phyloP scores from a whole-genome alignment of 306 rosid species.

The Cajanus cajan region DNA sequence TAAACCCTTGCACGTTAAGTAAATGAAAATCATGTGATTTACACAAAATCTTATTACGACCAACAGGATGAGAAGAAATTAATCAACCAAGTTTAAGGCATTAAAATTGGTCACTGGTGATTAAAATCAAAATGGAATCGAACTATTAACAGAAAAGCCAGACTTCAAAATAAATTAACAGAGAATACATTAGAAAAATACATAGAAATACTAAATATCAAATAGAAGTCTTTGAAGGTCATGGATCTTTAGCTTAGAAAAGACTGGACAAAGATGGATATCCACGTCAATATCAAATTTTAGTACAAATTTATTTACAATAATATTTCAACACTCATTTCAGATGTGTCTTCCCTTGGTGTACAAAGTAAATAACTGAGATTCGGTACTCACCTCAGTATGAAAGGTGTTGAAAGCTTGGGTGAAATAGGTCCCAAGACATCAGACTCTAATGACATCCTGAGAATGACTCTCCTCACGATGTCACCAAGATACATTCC shows the following conservation, averaged over 20 bases:
- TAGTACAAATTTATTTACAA: not conserved
- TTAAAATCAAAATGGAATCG: not conserved
- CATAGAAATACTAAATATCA: not conserved
- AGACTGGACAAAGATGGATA: not conserved
- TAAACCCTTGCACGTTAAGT: not conserved
- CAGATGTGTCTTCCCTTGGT: not conserved
- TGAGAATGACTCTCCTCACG: constrained; percentile 82
- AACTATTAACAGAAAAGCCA: not conserved
- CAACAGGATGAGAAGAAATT: not conserved
- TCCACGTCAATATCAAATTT: not conserved
- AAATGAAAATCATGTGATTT: not conserved
- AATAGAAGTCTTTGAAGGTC: not conserved
- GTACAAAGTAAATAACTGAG: not conserved
- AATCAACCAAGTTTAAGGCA: not conserved
- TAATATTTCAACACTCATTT: not conserved
- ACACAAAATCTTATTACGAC: not conserved
- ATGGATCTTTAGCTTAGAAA: not conserved
- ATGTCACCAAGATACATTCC: constrained; percentile 97
- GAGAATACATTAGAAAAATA: not conserved
- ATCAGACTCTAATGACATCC: constrained; percentile 74
- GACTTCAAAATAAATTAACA: not conserved
- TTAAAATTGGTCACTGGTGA: not conserved
- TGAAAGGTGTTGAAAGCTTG: constrained; percentile 60
- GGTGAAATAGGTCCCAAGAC: constrained; percentile 64
- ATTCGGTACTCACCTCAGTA: constrained; percentile 55